Evolutionary conservation across 345 rosid genomes (phyloP).

Genomic region (Eutrema heterophyllum): DNA sequence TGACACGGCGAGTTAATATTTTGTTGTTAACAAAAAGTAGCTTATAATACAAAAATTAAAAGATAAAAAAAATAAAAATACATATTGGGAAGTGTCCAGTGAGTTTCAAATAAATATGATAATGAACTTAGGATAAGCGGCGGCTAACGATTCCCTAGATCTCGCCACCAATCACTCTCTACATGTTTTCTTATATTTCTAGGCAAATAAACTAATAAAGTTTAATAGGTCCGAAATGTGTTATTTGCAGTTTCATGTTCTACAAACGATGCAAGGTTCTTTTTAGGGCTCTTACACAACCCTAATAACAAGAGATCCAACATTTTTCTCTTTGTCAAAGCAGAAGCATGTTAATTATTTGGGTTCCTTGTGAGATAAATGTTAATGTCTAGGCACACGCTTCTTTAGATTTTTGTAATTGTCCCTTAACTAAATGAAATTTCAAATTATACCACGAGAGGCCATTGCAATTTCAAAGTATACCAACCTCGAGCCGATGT

Average conservation of each 20-base stretch:
- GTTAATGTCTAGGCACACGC: background rate
- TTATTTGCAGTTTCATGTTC: background rate
- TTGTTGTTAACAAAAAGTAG: background rate
- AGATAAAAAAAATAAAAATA: background rate
- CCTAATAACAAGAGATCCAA: background rate
- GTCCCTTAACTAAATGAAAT: background rate
- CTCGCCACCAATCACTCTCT: slow-evolving; percentile 36
- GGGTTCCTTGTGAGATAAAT: background rate
- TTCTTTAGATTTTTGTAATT: background rate
- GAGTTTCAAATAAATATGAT: background rate
- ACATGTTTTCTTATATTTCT: background rate
- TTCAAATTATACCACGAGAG: background rate
- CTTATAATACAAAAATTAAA: background rate
- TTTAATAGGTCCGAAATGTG: background rate
- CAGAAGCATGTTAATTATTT: background rate
- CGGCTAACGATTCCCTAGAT: slow-evolving; percentile 32
- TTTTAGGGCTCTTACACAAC: slow-evolving; percentile 17
- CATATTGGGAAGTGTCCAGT: background rate
- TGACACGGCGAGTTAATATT: background rate
- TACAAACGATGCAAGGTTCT: background rate
- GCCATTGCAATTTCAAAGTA: background rate
- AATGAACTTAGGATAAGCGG: slow-evolving; percentile 17
- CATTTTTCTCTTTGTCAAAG: background rate
- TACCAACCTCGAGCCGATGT: background rate
- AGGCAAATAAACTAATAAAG: background rate